Evolutionary conservation across 495 filamentous ascomycete species (phyloP), one percentile per base, ranked within the genome.

Genomic region (Bryoglossum gracile): DNA sequence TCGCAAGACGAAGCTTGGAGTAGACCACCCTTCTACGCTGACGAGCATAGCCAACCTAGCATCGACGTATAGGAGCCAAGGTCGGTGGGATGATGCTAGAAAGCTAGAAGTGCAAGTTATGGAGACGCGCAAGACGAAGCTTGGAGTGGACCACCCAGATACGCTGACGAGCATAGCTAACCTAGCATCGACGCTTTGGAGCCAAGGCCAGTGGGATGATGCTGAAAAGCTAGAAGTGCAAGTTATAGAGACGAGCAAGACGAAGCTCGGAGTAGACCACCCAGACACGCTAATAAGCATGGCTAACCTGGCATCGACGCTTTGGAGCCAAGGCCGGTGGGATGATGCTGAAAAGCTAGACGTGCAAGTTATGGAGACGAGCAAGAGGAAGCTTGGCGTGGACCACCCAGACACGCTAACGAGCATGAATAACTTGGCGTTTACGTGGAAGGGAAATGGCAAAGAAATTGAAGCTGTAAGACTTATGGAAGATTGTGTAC

Each of bases 21-120:
- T 25, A 8, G 67, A 69, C 26, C 60, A 69, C 53, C 67, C 56
- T 21, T 28, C 56, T 36, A 68, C 66, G 30, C 43, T 68, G 8
- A 51, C 45, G 0, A 64, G 53, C 41, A 50, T 50, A 13, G 26
- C 26, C 26, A 30, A 30, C 26, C 26, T 30, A 30, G 26, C 26
- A 13, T 30, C 26, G 26, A 30, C 26, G 26, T 30, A 30, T 13
- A 5, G 26, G 26, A 30, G 13, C 13, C 26, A 30, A 30, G 26
- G 26, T 13, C 26, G 26, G 26, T 30, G 26, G 26, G 26, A 30
- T 13, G 26, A 5, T 30, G 26, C 26, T 30, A 13, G 13, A 30
- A 13, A 30, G 26, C 26, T 30, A 13, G 26, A 30, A 13, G 26
- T 30, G 26, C 26, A 30, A 30, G 26, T 30, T 5, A 30, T 30